phyloP scores from a whole-genome alignment of 2,329 filamentous ascomycete species.

The Exophiala mesophila region DNA sequence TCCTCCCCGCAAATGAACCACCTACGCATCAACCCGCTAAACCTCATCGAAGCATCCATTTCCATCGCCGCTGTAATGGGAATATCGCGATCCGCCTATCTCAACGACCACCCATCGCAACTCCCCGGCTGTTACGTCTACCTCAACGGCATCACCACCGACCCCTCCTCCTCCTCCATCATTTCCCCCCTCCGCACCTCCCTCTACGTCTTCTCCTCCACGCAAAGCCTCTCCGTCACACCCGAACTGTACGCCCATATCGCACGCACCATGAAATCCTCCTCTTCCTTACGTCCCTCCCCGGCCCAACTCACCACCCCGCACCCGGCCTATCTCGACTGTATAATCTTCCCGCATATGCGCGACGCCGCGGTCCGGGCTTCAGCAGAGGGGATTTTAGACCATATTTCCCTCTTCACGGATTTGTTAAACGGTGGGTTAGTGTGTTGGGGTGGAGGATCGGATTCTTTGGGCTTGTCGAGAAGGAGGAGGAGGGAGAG shows the following conservation, averaged over 20 bases:
- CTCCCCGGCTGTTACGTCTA: constrained; percentile 18
- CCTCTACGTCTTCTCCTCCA: constrained; percentile 7
- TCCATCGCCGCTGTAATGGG: constrained; percentile 14
- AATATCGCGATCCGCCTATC: constrained; percentile 18
- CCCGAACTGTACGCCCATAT: constrained; percentile 12
- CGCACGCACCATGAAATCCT: too few relatives aligned
- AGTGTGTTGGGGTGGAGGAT: constrained; percentile 35
- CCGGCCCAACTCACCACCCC: constrained; percentile 14
- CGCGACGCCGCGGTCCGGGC: constrained; percentile 19
- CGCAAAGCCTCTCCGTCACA: constrained; percentile 7
- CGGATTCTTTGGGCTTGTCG: constrained; percentile 2
- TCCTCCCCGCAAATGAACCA: constrained; percentile 18
- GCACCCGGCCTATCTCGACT: constrained; percentile 23
- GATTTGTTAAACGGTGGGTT: constrained; percentile 36
- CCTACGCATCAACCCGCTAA: constrained; percentile 13
- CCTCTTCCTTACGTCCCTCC: constrained; percentile 11
- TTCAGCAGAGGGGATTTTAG: constrained; percentile 24
- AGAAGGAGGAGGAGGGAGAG: constrained; percentile 4
- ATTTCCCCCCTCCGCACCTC: too few relatives aligned
- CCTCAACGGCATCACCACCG: constrained; percentile 7
- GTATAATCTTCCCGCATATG: constrained; percentile 22
- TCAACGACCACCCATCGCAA: constrained; percentile 23
- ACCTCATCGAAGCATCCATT: constrained; percentile 17
- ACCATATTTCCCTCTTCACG: constrained; percentile 36
- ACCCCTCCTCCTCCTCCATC: neutral